Evolutionary conservation across 495 filamentous ascomycete species (phyloP).

Genomic region (Neurospora sublineolata): DNA sequence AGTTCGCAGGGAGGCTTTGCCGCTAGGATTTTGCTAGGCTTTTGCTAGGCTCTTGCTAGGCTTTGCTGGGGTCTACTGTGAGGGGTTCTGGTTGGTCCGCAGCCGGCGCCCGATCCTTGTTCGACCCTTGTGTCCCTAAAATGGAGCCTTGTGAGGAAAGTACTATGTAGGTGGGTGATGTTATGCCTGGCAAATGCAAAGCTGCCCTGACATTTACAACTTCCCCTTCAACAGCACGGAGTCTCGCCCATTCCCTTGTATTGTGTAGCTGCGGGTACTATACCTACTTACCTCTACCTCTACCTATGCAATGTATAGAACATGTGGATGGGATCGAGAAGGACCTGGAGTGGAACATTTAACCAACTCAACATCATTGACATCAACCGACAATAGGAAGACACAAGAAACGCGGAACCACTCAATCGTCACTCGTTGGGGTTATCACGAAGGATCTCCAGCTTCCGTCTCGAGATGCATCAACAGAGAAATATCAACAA

Average conservation of each 20-base stretch:
- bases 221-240: background rate
- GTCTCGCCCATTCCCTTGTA: background rate
- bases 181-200: background rate
- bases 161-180: too few relatives aligned
- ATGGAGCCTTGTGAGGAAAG: background rate
- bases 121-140: background rate
- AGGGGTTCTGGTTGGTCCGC: background rate
- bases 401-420: background rate
- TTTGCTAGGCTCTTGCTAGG: background rate
- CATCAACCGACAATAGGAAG: background rate
- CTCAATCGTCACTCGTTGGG: background rate
- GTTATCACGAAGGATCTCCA: background rate
- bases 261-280: background rate
- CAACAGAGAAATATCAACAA: background rate
- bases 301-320: background rate
- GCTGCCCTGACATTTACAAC: background rate
- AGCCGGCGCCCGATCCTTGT: background rate
- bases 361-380: background rate
- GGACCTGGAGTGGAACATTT: background rate
- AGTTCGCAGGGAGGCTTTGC: background rate
- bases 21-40: background rate
- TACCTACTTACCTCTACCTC: background rate
- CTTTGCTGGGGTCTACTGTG: background rate
- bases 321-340: background rate
- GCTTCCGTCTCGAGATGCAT: background rate